Evolutionary conservation across 257 asterid genomes (phyloP).

Genomic region (Anisodus tanguticus): DNA sequence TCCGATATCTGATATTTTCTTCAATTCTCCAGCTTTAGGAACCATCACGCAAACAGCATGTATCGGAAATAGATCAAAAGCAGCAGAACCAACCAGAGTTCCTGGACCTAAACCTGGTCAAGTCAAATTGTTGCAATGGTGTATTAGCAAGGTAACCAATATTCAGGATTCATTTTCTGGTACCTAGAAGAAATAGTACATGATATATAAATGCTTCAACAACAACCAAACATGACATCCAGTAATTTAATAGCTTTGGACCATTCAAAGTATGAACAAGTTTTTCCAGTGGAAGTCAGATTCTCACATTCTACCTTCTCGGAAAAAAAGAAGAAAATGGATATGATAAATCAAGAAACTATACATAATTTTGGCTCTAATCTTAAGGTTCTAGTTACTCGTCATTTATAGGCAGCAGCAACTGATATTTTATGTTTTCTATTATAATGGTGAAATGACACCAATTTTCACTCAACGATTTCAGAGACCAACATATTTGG

Average conservation of each 20-base stretch:
- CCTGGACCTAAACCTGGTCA: slow-evolving; percentile 93
- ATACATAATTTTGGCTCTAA: neutral
- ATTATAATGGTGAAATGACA: neutral
- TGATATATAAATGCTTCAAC: neutral
- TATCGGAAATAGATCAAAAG: slow-evolving; percentile 94
- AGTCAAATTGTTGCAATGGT: slow-evolving; percentile 21
- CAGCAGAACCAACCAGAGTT: slow-evolving; percentile 97
- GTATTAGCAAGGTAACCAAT: slow-evolving; percentile 4
- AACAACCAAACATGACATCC: neutral
- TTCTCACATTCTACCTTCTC: slow-evolving; percentile 21
- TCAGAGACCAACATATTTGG: neutral
- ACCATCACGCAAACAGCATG: slow-evolving; percentile 97
- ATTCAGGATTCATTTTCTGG: neutral
- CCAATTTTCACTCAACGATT: neutral
- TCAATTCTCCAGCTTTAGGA: slow-evolving; percentile 89
- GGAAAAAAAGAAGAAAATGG: neutral
- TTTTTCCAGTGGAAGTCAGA: neutral
- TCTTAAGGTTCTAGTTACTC: slow-evolving; percentile 6
- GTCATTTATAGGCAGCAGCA: neutral
- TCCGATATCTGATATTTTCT: slow-evolving; percentile 90
- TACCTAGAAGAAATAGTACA: neutral
- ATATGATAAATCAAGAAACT: neutral
- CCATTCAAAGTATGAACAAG: neutral
- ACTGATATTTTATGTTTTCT: neutral
- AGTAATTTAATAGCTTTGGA: neutral